A percentile compares a stretch with the other conserved stretches of the same genome.
phyloP scores from a whole-genome alignment of 805 yeast species.

The Schwanniomyces yamadae region DNA sequence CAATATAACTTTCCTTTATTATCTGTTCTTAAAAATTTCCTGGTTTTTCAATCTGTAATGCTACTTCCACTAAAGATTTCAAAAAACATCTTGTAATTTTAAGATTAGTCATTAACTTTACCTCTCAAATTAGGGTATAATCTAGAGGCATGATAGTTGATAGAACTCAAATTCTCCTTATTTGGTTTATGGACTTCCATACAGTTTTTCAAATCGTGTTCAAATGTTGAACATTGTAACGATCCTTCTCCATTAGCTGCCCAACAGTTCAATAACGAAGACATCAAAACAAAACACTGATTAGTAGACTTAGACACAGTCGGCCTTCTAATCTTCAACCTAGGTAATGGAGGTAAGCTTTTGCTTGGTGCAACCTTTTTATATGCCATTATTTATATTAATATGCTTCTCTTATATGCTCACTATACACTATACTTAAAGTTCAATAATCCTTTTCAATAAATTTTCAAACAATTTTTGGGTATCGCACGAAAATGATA shows the following conservation, averaged over 20 bases:
- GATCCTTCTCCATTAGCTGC: slow-evolving; percentile 90
- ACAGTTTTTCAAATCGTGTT: slow-evolving; percentile 69
- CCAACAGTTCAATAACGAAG: slow-evolving; percentile 90
- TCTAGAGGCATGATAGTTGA: slow-evolving; percentile 57
- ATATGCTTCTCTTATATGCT: slow-evolving; percentile 3
- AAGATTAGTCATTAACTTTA: slow-evolving; percentile 39
- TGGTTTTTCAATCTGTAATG: neutral
- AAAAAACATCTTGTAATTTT: no score
- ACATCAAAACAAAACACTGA: slow-evolving; percentile 79
- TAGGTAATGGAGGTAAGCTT: slow-evolving; percentile 67
- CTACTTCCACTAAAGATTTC: no score
- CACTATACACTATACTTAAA: slow-evolving; percentile 1
- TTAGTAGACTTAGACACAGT: slow-evolving; percentile 56
- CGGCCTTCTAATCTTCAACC: slow-evolving; percentile 68
- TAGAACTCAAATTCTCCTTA: slow-evolving; percentile 43
- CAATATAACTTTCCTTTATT: no score
- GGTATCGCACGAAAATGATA: neutral
- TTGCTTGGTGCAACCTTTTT: slow-evolving; percentile 42
- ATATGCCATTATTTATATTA: slow-evolving; percentile 32
- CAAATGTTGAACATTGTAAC: slow-evolving; percentile 61
- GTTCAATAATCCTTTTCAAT: slow-evolving; percentile 1
- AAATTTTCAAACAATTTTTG: slow-evolving; percentile 2
- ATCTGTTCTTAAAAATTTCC: slow-evolving; percentile 2
- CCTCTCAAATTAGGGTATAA: slow-evolving; percentile 55
- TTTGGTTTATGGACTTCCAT: slow-evolving; percentile 51